Percentiles rank a stretch among this genome's conserved stretches.
Evolutionary conservation across 2,329 filamentous ascomycete species (phyloP).

Genomic region (Fusarium compactum): DNA sequence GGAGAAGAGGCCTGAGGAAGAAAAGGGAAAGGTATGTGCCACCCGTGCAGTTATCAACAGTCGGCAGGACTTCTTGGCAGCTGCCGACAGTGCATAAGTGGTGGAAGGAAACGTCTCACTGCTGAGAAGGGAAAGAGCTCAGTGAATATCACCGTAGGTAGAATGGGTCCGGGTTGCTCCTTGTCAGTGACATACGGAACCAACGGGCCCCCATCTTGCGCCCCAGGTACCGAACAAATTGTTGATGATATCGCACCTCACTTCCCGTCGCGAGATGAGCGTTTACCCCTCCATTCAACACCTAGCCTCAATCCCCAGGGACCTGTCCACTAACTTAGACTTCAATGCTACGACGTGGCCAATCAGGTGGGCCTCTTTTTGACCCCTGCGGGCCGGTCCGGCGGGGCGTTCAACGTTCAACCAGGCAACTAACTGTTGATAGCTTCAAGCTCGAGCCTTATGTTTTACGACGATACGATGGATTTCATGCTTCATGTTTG

Average conservation of each 20-base stretch:
- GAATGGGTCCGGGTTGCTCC: background rate
- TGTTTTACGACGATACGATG: background rate
- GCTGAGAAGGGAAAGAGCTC: constrained; percentile 12
- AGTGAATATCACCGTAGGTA: constrained; percentile 20
- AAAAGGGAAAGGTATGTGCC: constrained; percentile 6
- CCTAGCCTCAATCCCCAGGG: constrained; percentile 19
- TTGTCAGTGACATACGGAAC: background rate
- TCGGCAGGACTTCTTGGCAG: constrained; percentile 27
- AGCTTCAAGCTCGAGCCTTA: constrained; percentile 1
- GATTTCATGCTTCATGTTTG: constrained; percentile 9
- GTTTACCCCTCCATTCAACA: constrained; percentile 30
- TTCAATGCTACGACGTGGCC: constrained; percentile 14
- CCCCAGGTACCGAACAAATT: constrained; percentile 5
- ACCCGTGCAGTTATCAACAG: constrained; percentile 27
- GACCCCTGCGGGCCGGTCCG: constrained; percentile 45
- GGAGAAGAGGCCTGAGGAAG: constrained; percentile 19
- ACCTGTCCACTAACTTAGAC: constrained; percentile 12
- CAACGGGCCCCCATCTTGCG: background rate
- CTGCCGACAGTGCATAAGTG: constrained; percentile 27
- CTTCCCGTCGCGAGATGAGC: constrained; percentile 4
- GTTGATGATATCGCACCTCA: constrained; percentile 23
- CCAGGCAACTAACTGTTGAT: constrained; percentile 14
- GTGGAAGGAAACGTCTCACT: constrained; percentile 34
- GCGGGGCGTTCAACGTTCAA: constrained; percentile 28
- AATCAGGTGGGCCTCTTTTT: constrained; percentile 17